Evolutionary conservation across 2,329 filamentous ascomycete species (phyloP).

Genomic region (Sclerotinia trifoliorum): DNA sequence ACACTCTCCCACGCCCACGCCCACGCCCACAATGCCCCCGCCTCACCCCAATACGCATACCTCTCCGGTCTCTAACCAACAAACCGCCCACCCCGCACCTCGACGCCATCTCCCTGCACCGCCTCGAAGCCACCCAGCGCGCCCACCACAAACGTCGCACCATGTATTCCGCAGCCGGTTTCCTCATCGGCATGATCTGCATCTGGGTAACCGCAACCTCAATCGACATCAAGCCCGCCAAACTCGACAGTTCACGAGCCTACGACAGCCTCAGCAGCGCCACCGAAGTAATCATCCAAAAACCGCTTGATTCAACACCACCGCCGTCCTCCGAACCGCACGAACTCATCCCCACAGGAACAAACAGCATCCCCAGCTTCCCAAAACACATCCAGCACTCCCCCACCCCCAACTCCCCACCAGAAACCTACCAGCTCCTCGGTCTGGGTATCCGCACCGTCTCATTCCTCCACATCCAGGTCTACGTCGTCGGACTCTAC

Average conservation of each 20-base stretch:
- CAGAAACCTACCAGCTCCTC: conserved; percentile 71
- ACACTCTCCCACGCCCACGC: conserved; percentile 31
- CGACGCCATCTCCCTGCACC: conserved; percentile 37
- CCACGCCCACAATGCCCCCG: conserved; percentile 29
- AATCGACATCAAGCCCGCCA: conserved; percentile 31
- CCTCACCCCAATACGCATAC: background rate
- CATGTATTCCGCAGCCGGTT: conserved; percentile 35
- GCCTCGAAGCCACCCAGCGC: conserved; percentile 31
- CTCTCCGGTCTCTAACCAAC: conserved; percentile 19
- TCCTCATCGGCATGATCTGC: conserved; percentile 37
- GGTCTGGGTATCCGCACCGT: conserved; percentile 87
- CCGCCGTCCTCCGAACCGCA: too few relatives aligned
- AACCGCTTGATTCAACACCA: conserved; percentile 28
- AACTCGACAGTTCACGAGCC: conserved; percentile 16
- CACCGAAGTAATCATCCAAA: conserved; percentile 36
- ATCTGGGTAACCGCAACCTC: conserved; percentile 38
- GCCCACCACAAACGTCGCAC: conserved; percentile 38
- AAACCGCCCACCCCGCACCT: conserved; percentile 17
- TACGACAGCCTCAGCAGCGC: conserved; percentile 42
- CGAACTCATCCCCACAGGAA: conserved; percentile 44
- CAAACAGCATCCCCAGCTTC: conserved; percentile 38
- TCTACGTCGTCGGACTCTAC: conserved; percentile 94
- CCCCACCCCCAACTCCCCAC: conserved; percentile 78
- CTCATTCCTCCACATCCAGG: conserved; percentile 83
- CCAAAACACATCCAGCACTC: conserved; percentile 81